These are phyloP conservation scores for Oryza officinalis DNA, from an alignment of 176 grass and related monocot genomes.

Conservation along the genomic window DNA sequence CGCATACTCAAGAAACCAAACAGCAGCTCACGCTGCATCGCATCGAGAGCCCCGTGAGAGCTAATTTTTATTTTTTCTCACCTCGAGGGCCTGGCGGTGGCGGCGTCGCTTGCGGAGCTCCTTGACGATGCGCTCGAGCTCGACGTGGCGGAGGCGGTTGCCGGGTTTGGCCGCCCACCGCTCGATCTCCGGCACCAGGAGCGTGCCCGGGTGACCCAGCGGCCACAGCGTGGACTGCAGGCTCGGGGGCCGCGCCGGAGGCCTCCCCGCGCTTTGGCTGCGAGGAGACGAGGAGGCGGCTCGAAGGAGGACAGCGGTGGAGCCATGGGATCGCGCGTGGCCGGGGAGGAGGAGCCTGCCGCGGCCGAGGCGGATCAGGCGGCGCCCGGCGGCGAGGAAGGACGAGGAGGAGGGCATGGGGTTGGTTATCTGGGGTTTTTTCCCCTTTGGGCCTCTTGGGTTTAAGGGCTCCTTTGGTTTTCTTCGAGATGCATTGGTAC, in stretches of 20 bases:
- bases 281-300: constrained; percentile 16
- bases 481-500: too few relatives aligned
- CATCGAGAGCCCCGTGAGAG: constrained; percentile 3
- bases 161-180: constrained; percentile 53
- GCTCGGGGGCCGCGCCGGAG: not conserved
- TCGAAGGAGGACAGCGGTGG: not conserved
- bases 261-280: constrained; percentile 17
- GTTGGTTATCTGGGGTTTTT: not conserved
- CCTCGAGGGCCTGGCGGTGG: constrained; percentile 83
- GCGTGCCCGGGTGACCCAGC: constrained; percentile 58
- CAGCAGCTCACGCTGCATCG: not conserved
- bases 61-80: too few relatives aligned
- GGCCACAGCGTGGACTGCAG: constrained; percentile 74
- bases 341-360: constrained; percentile 22
- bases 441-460: not conserved
- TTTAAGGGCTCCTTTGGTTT: too few relatives aligned
- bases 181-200: constrained; percentile 73
- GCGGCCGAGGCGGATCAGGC: constrained; percentile 37
- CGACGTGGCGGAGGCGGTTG: constrained; percentile 46
- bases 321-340: not conserved
- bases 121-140: constrained; percentile 60
- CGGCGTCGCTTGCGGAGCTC: constrained; percentile 63
- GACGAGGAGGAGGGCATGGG: not conserved
- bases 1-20: not conserved
- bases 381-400: constrained; percentile 43